Percentiles rank a stretch among this genome's conserved stretches.
Conservation (phyloP, 2,329 filamentous ascomycete genomes). For the Neopestalotiopsis clavispora region DNA sequence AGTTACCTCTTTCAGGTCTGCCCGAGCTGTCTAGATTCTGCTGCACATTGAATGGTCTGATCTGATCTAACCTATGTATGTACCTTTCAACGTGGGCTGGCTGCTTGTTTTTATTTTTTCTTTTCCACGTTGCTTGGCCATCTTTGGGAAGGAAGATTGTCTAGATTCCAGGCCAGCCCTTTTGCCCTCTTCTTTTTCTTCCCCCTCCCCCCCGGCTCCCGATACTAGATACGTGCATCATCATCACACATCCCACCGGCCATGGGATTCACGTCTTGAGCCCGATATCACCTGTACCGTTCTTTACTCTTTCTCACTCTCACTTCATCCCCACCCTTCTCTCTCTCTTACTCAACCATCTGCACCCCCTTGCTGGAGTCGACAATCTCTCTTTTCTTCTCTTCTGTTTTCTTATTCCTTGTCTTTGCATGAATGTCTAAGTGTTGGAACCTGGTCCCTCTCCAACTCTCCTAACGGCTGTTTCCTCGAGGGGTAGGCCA, state of each 20-base stretch:
- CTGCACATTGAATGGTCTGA: too few species aligned
- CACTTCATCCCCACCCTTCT: background rate
- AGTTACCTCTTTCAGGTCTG: background rate
- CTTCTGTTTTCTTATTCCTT: background rate
- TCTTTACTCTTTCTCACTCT: conserved; percentile 1
- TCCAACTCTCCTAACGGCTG: background rate
- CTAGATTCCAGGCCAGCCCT: background rate
- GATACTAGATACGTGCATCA: background rate
- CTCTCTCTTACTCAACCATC: background rate
- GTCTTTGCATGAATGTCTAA: background rate
- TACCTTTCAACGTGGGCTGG: too few species aligned
- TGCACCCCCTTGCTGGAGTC: background rate
- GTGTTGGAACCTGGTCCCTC: background rate
- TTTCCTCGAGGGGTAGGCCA: background rate
- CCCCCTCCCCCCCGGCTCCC: background rate
- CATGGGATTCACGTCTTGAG: conserved; percentile 2
- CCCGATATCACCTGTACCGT: background rate
- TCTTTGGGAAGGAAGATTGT: background rate
- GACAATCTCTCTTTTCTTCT: background rate
- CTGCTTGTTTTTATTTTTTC: too few species aligned
- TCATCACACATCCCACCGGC: conserved; percentile 1
- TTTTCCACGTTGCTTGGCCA: background rate
- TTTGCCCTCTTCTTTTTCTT: background rate
- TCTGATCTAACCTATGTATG: too few species aligned
- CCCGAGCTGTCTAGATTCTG: background rate